phyloP scores from a whole-genome alignment of 2,329 filamentous ascomycete genomes.

The Tetracladium maxilliforme region DNA sequence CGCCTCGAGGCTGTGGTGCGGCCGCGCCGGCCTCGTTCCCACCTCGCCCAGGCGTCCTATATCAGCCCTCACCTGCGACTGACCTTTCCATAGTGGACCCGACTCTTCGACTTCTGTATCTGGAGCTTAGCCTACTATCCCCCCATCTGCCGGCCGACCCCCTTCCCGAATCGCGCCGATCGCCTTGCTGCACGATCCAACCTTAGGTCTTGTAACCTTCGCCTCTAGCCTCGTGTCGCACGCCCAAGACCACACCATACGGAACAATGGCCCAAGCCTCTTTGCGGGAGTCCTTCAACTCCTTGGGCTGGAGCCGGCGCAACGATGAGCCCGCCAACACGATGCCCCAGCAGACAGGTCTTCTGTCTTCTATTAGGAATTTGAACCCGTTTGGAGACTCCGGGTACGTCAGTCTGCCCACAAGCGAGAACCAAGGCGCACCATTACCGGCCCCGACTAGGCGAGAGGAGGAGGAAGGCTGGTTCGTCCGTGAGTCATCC shows the following conservation, averaged over 20 bases:
- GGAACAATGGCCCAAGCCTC: constrained; percentile 74
- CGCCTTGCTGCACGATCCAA: neutral
- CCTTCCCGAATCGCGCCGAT: neutral
- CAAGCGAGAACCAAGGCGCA: constrained; percentile 67
- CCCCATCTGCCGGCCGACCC: no score
- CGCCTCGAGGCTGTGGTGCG: no score
- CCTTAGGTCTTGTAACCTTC: no score
- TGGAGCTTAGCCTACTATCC: no score
- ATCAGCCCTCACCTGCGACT: no score
- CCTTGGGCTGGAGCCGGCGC: constrained; percentile 83
- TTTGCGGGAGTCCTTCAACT: constrained; percentile 91
- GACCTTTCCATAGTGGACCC: no score
- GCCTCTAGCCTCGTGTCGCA: no score
- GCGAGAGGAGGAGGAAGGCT: constrained; percentile 88
- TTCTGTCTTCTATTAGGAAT: constrained; percentile 69
- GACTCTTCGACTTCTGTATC: no score
- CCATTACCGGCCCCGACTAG: constrained; percentile 72
- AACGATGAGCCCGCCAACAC: constrained; percentile 69
- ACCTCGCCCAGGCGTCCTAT: no score
- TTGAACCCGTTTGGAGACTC: constrained; percentile 77
- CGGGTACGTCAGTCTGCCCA: constrained; percentile 84
- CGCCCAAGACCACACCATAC: no score
- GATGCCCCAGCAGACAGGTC: constrained; percentile 50
- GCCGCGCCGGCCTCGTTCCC: no score
- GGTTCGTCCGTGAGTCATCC: constrained; percentile 75